Percentiles rank a stretch among this genome's conserved stretches.
Conservation (phyloP, 78 protist species). For the Dictyostelium firmibasis region DNA sequence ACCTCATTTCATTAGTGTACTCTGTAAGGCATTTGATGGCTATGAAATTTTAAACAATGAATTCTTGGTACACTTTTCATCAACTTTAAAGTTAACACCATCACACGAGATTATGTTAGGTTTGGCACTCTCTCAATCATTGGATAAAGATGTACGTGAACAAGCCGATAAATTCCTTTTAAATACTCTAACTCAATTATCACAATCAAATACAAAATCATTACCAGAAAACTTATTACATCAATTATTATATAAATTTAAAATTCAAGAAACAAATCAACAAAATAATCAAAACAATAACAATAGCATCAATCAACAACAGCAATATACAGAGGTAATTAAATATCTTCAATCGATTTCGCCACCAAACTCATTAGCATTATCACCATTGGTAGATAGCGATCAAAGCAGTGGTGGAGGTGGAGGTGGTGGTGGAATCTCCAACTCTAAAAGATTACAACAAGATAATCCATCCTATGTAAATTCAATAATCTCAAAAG, state of each 20-base stretch:
- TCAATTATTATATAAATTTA: constrained; percentile 60
- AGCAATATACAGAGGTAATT: not conserved
- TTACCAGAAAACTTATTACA: constrained; percentile 77
- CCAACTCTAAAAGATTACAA: not conserved
- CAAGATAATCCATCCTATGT: constrained; percentile 11
- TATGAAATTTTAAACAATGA: constrained; percentile 12
- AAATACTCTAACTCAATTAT: constrained; percentile 7
- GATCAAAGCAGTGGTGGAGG: not conserved
- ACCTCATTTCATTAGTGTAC: constrained; percentile 49
- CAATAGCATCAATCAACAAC: not conserved
- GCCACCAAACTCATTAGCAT: constrained; percentile 24
- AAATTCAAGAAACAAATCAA: constrained; percentile 11
- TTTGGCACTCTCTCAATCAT: constrained; percentile 61
- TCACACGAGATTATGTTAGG: constrained; percentile 69
- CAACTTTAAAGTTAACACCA: constrained; percentile 48
- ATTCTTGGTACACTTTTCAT: constrained; percentile 41
- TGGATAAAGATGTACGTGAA: constrained; percentile 26
- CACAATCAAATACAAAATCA: constrained; percentile 67
- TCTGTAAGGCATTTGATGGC: constrained; percentile 80
- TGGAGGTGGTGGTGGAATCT: not conserved
- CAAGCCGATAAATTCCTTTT: constrained; percentile 61
- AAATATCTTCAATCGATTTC: constrained; percentile 39
- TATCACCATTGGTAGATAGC: constrained; percentile 17
- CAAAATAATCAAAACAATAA: not conserved
- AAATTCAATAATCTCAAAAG: not conserved